Base-by-base conservation (phyloP, 108 stramenopile genomes). In the Cyclotella choctawhatcheeana region DNA sequence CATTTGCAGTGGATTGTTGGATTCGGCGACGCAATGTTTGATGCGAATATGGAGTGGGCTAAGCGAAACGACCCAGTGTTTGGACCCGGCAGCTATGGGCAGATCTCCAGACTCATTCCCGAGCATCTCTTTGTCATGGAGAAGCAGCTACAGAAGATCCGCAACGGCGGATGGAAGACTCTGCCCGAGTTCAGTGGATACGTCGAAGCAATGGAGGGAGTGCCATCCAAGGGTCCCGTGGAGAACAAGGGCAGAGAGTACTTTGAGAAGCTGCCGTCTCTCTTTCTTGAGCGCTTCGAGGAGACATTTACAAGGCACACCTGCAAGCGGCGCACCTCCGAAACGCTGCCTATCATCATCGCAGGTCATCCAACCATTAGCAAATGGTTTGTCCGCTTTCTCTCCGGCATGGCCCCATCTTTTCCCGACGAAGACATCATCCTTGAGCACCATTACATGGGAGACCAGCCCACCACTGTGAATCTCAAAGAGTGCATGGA, bases 1-100 rank as follows among this genome's bases (percentile, higher is more conserved):
- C 6, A 14, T 14, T 32, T 32, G 5, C 58, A 33, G 6, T 59
- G 58, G 58, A 16, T 59, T 34, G 31, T 59, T 21, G 58, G 33
- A 17, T 33, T 59, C 21, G 31, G 20, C 31, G 32, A 32, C 2
- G 16, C 33, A 59, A 21, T 59, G 16, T 59, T 59, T 33, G 58
- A 59, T 5, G 35, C 33, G 16, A 21, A 59, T 21, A 17, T 59
- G 3, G 20, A 34, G 17, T 59, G 32, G 33, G 32, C 24, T n/a
- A 59, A 35, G 33, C 4, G 31, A 21, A 13, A 34, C 14, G 58
- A 59, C 35, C 31, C 55, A 13, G 31, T 22, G 18, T 61, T 40
- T 61, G 60, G 60, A 2, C 5, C 35, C 18, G 60, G 40, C 21
- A 61, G 35, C 35, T 40, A 40, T n/a, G 60, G 60, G 18, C 35